These are phyloP conservation scores for Nephelium lappaceum DNA, from an alignment of 345 rosid genomes.

Conservation along the genomic window DNA sequence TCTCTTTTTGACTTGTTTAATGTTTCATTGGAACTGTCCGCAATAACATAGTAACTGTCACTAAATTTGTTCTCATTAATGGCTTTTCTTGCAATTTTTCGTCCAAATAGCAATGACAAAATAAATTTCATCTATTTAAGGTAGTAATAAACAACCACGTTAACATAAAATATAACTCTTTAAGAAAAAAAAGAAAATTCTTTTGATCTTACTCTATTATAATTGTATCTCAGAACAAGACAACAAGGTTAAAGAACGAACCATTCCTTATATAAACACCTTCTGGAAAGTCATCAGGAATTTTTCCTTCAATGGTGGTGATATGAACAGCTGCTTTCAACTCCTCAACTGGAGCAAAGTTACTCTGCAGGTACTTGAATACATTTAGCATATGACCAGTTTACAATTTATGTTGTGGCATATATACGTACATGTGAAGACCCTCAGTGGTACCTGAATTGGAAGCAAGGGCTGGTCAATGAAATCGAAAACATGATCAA, in stretches of 20 bases:
- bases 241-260: slow-evolving; percentile 6
- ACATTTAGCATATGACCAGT: not conserved
- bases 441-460: slow-evolving; percentile 38
- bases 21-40: not conserved
- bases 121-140: not conserved
- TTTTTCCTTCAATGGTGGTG: slow-evolving; percentile 29
- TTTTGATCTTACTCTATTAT: not conserved
- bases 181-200: too few species aligned
- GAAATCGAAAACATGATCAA: slow-evolving; percentile 43
- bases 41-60: not conserved
- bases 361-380: slow-evolving; percentile 30
- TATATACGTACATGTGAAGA: not conserved
- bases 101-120: not conserved
- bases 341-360: slow-evolving; percentile 46
- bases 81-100: not conserved
- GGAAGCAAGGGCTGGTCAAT: slow-evolving; percentile 44
- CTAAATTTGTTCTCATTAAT: not conserved
- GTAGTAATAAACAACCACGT: not conserved
- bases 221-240: not conserved
- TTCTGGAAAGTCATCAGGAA: slow-evolving; percentile 42
- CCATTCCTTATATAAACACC: slow-evolving; percentile 53
- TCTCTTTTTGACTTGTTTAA: not conserved
- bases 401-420: not conserved
- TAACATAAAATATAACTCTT: not conserved
- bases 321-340: slow-evolving; percentile 28